phyloP scores from a whole-genome alignment of 1,139 yeast species.

The Meyerozyma sp. region DNA sequence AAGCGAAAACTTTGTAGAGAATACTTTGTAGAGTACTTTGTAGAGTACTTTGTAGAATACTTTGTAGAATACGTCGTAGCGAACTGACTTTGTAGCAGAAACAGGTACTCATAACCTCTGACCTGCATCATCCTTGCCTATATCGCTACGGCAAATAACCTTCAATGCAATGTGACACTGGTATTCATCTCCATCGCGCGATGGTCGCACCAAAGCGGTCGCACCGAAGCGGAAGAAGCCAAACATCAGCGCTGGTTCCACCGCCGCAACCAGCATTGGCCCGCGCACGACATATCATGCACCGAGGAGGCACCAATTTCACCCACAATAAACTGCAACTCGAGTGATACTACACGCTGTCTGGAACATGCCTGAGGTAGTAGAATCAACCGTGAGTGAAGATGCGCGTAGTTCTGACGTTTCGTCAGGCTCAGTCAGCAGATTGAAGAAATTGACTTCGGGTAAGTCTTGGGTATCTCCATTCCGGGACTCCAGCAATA shows the following conservation, averaged over 20 bases:
- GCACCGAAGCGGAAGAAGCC: neutral
- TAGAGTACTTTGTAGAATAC: too few species aligned
- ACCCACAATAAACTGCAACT: neutral
- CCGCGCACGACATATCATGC: constrained; percentile 1
- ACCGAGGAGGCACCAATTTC: neutral
- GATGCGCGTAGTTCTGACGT: constrained; percentile 1
- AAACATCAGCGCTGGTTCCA: neutral
- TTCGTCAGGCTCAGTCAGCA: constrained; percentile 6
- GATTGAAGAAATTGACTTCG: constrained; percentile 36
- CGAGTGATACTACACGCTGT: neutral
- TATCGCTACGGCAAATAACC: too few species aligned
- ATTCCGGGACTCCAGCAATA: constrained; percentile 30
- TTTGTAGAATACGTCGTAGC: too few species aligned
- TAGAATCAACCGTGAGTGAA: constrained; percentile 3
- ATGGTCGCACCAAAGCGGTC: neutral
- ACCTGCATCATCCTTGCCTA: too few species aligned
- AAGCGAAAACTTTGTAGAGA: too few species aligned
- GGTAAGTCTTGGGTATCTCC: constrained; percentile 48
- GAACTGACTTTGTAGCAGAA: too few species aligned
- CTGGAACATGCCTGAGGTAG: constrained; percentile 4
- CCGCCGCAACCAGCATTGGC: constrained; percentile 1
- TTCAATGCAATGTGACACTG: too few species aligned
- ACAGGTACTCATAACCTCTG: too few species aligned
- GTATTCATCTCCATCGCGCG: too few species aligned
- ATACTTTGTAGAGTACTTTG: too few species aligned